Evolutionary conservation across 2,329 filamentous ascomycete species (phyloP).

Genomic region (Diaporthe australafricana): DNA sequence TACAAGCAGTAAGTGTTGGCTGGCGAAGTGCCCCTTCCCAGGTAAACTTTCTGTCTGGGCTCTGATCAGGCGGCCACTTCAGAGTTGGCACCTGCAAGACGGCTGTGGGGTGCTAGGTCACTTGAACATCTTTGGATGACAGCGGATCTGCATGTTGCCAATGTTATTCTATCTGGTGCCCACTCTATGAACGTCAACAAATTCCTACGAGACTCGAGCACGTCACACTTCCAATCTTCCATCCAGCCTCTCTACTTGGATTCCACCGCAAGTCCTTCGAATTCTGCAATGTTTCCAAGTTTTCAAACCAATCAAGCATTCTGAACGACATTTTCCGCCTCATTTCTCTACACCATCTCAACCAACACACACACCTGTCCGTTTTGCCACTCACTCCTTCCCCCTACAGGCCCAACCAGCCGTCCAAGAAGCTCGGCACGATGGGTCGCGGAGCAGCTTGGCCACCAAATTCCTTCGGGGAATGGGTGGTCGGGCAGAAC

Average conservation of each 20-base stretch:
- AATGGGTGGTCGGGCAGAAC: conserved; percentile 56
- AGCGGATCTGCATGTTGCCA: not conserved
- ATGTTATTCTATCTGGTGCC: not conserved
- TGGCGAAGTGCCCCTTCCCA: not conserved
- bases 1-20: not conserved
- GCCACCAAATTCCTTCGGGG: conserved; percentile 53
- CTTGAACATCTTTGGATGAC: not conserved
- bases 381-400: too few species aligned
- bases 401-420: not conserved
- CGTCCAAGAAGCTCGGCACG: not conserved
- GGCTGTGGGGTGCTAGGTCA: not conserved
- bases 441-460: conserved; percentile 32
- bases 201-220: too few species aligned
- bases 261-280: not conserved
- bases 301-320: not conserved
- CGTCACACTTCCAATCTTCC: not conserved
- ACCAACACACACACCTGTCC: not conserved
- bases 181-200: not conserved
- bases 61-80: not conserved
- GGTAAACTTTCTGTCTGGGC: not conserved
- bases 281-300: not conserved
- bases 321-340: not conserved
- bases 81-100: not conserved
- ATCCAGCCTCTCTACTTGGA: not conserved
- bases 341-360: not conserved